Evolutionary conservation across 1,284 basidiomycete species (phyloP).

Genomic region (Cystobasidium sp.): DNA sequence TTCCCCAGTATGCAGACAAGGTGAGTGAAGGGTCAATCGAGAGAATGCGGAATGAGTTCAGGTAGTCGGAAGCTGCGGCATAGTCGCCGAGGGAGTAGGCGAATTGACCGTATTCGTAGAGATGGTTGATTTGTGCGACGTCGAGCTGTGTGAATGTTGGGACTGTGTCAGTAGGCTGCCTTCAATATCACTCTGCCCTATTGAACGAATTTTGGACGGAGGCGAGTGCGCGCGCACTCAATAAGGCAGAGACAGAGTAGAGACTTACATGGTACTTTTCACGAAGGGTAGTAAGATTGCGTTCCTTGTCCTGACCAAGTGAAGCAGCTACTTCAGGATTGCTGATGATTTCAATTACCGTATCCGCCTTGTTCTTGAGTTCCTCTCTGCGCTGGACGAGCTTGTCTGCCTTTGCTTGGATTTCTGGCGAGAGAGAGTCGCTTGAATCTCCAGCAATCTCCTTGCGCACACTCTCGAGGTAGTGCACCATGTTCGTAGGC

Average conservation of each 20-base stretch:
- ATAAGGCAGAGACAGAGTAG: background rate
- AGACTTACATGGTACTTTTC: conserved; percentile 82
- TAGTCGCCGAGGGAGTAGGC: conserved; percentile 98
- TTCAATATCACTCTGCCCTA: background rate
- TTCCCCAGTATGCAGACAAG: conserved; percentile 96
- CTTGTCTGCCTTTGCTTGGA: conserved; percentile 66
- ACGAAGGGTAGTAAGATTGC: conserved; percentile 91
- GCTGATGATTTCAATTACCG: conserved; percentile 92
- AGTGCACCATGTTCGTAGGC: conserved; percentile 95
- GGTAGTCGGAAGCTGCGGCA: conserved; percentile 91
- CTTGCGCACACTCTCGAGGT: conserved; percentile 57
- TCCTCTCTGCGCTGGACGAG: conserved; percentile 73
- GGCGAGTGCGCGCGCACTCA: background rate
- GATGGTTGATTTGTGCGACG: conserved; percentile 88
- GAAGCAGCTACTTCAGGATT: conserved; percentile 93
- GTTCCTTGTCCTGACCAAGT: conserved; percentile 90
- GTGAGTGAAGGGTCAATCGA: conserved; percentile 90
- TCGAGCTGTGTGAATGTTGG: conserved; percentile 68
- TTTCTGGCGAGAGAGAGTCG: conserved; percentile 3
- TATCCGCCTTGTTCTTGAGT: conserved; percentile 85
- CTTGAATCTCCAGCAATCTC: conserved; percentile 47
- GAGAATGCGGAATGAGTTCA: conserved; percentile 97
- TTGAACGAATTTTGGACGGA: conserved; percentile 31
- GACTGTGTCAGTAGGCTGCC: background rate
- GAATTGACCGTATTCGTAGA: conserved; percentile 98